Evolutionary conservation across 352 stramenopile genomes (phyloP).

Genomic region (Phytophthora hybrid): DNA sequence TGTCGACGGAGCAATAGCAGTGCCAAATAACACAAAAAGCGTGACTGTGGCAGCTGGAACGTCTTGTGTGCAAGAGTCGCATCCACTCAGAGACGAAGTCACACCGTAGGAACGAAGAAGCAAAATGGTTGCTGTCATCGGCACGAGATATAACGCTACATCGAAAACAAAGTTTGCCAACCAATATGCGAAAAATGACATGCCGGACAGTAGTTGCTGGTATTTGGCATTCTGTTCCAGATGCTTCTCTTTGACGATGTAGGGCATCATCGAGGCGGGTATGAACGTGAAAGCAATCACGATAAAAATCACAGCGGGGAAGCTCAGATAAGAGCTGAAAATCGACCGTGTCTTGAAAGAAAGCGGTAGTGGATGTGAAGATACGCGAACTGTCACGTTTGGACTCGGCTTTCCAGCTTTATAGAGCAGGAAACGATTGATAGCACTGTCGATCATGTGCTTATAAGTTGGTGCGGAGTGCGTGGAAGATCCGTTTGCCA

Average conservation of each 20-base stretch:
- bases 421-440: slow-evolving; percentile 59
- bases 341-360: slow-evolving; percentile 64
- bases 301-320: slow-evolving; percentile 89
- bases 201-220: slow-evolving; percentile 96
- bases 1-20: slow-evolving; percentile 64
- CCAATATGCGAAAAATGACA: slow-evolving; percentile 96
- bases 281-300: slow-evolving; percentile 96
- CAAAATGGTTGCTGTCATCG: slow-evolving; percentile 59
- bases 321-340: slow-evolving; percentile 66
- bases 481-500: slow-evolving; percentile 61
- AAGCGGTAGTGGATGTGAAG: slow-evolving; percentile 67
- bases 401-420: slow-evolving; percentile 9
- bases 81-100: slow-evolving; percentile 59
- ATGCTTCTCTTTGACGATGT: slow-evolving; percentile 97
- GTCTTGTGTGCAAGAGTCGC: slow-evolving; percentile 55
- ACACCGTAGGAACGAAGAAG: slow-evolving; percentile 63
- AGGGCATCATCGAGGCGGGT: slow-evolving; percentile 93
- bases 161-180: slow-evolving; percentile 96
- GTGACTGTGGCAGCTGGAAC: slow-evolving; percentile 51
- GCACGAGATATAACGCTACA: slow-evolving; percentile 90
- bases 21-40: slow-evolving; percentile 74
- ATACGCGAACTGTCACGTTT: slow-evolving; percentile 51
- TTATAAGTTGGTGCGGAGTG: slow-evolving; percentile 68
- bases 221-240: slow-evolving; percentile 95
- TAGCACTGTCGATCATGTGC: slow-evolving; percentile 61